Base-by-base conservation (phyloP, 306 rosid genomes). In the Prunus armeniaca region DNA sequence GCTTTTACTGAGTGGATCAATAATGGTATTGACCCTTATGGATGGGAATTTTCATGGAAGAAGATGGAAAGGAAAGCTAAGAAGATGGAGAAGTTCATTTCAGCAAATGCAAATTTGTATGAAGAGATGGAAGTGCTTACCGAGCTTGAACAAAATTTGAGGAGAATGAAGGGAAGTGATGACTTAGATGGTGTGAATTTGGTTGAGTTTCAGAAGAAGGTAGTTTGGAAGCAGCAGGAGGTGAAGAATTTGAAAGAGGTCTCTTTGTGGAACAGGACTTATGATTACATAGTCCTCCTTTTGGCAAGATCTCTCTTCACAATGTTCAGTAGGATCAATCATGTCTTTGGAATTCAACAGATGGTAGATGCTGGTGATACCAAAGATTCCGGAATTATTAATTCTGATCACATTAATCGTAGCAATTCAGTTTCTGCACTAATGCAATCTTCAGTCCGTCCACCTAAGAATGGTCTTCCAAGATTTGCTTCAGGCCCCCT, bases 401-500 rank as follows among this genome's bases (percentile, higher is more conserved):
- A 61, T 79, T 83, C 90, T 67, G 97, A 88, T 72, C 78, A 81
- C 28, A 83, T 87, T 57, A 74, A 75, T 67, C 86, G 88, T 22
- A 88, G 91, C 82, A 93, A 83, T 19, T 89, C 99, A 28, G 97
- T 90, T 71, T 91, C 96, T 71, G 88, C 90, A 19, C 32, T 87
- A 15, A 81, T 89, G 88, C 97, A 85, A 79, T 60, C 96, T 85
- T 86, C 93, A 17, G 84, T 81, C 58, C 88, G 66, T 56, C 86
- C 83, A 34, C 75, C 89, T 2, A 84, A 76, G 76, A 88, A 78
- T 46, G 81, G 70, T 72, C 91, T 41, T 75, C 56, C 90, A 57
- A 89, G 88, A 87, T 96, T 92, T 83, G 88, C 99, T 27, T 92
- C 98, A 1, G 99, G 99, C 68, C 98, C 99, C 75, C 89, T 91